phyloP scores from a whole-genome alignment of 805 yeast genomes.

The Spathaspora arborariae region DNA sequence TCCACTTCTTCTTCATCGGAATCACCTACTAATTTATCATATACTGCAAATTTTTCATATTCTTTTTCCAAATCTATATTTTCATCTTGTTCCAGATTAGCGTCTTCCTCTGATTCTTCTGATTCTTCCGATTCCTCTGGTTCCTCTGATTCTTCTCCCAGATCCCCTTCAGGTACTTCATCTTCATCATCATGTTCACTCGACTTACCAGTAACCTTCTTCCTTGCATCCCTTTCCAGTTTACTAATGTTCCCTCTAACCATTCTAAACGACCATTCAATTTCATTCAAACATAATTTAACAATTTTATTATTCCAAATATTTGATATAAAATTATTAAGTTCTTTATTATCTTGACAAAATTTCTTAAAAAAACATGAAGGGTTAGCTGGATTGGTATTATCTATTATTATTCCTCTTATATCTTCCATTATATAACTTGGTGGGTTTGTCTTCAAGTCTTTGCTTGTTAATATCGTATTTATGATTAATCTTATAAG shows the following conservation, averaged over 20 bases:
- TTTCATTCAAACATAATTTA: conserved; percentile 30
- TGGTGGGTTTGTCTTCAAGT: conserved; percentile 31
- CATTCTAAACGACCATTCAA: conserved; percentile 44
- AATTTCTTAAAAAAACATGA: conserved; percentile 40
- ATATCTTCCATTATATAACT: conserved; percentile 28
- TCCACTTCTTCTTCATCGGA: conserved; percentile 31
- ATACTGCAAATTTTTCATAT: conserved; percentile 30
- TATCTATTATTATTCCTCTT: conserved; percentile 21
- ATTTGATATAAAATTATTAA: conserved; percentile 46
- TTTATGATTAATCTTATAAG: conserved; percentile 25
- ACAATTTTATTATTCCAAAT: conserved; percentile 43
- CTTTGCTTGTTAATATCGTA: conserved; percentile 26
- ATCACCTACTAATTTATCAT: conserved; percentile 40
- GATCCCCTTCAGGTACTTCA: conserved; percentile 9
- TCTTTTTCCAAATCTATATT: conserved; percentile 22
- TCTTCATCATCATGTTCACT: conserved; percentile 5
- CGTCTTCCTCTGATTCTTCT: conserved; percentile 20
- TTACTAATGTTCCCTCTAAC: conserved; percentile 44
- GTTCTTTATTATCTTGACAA: conserved; percentile 34
- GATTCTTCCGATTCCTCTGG: conserved; percentile 18
- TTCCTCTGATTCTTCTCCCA: conserved; percentile 20
- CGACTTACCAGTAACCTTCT: conserved; percentile 17
- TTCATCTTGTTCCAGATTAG: conserved; percentile 9
- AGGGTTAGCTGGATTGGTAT: conserved; percentile 38
- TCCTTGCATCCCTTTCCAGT: conserved; percentile 30